A percentile compares a stretch with the other conserved stretches of the same genome.
Conservation (phyloP, 2,329 filamentous ascomycete species). For the Paracamarosporium sp. region DNA sequence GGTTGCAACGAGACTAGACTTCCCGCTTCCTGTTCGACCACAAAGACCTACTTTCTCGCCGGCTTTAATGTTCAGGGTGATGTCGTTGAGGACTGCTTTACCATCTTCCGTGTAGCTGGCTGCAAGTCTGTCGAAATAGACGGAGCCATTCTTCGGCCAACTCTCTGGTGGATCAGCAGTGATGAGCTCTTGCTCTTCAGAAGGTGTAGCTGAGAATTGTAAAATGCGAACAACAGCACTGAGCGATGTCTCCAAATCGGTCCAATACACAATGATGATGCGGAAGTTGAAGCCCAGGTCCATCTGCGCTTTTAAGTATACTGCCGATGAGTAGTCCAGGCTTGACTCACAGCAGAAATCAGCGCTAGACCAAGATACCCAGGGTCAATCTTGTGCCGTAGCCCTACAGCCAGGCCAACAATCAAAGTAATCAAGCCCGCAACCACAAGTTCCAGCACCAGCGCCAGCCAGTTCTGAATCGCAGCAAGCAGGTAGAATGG, state of each 20-base stretch:
- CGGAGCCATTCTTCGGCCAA: slow-evolving; percentile 48
- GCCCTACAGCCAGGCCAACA: slow-evolving; percentile 77
- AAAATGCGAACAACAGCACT: slow-evolving; percentile 88
- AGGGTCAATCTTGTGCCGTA: slow-evolving; percentile 71
- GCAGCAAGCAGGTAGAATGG: slow-evolving; percentile 92
- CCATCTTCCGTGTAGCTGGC: slow-evolving; percentile 40
- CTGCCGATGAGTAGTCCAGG: slow-evolving; percentile 80
- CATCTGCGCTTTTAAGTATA: slow-evolving; percentile 91
- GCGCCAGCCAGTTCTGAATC: slow-evolving; percentile 90
- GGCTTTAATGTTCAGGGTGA: slow-evolving; percentile 50
- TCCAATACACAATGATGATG: slow-evolving; percentile 79
- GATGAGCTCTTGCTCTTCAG: slow-evolving; percentile 87
- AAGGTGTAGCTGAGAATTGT: slow-evolving; percentile 89
- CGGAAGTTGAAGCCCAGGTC: slow-evolving; percentile 90
- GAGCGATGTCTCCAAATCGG: slow-evolving; percentile 87
- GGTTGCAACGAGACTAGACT: slow-evolving; percentile 50
- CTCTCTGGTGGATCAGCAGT: slow-evolving; percentile 54
- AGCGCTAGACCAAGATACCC: slow-evolving; percentile 87
- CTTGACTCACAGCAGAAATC: slow-evolving; percentile 87
- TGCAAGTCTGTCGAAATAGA: slow-evolving; percentile 45
- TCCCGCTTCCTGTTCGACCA: slow-evolving; percentile 58
- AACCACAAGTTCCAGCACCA: slow-evolving; percentile 90
- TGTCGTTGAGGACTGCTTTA: slow-evolving; percentile 44
- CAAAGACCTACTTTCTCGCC: slow-evolving; percentile 51
- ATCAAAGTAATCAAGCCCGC: slow-evolving; percentile 86